Conservation (phyloP, 805 yeast species). For the Candida sphagnicola region DNA sequence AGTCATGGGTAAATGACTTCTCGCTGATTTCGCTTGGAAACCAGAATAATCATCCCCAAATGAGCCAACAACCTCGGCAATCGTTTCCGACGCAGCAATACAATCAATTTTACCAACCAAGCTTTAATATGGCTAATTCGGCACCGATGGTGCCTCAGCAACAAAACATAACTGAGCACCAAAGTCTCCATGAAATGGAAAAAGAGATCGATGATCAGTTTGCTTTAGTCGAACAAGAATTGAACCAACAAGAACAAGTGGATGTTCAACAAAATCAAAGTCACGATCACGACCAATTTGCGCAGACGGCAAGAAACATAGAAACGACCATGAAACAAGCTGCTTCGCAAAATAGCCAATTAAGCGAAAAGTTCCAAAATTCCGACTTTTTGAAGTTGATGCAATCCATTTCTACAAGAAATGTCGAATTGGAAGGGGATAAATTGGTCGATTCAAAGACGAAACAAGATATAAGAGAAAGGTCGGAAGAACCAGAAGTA, state of each 20-base stretch:
- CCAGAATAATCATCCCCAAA: conserved; percentile 8
- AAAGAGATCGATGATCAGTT: conserved; percentile 30
- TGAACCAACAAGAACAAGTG: conserved; percentile 12
- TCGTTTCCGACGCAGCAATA: conserved; percentile 7
- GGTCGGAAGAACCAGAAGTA: neutral
- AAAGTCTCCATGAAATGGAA: conserved; percentile 23
- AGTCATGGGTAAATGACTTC: conserved; percentile 29
- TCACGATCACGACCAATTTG: conserved; percentile 30
- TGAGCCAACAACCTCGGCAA: conserved; percentile 8
- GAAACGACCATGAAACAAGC: conserved; percentile 21
- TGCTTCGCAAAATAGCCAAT: conserved; percentile 15
- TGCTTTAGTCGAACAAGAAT: conserved; percentile 28
- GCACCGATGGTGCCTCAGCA: conserved; percentile 11
- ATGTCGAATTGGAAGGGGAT: conserved; percentile 39
- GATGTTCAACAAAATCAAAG: conserved; percentile 7
- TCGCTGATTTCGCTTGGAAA: conserved; percentile 16
- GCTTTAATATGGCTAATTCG: conserved; percentile 16
- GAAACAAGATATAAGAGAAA: conserved; percentile 31
- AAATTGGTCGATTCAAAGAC: conserved; percentile 27
- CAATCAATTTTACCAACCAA: conserved; percentile 6
- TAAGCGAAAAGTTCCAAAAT: conserved; percentile 28
- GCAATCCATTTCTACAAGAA: conserved; percentile 32
- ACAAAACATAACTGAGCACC: conserved; percentile 19
- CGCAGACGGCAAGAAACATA: conserved; percentile 36
- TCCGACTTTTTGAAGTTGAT: conserved; percentile 36